Evolutionary conservation across 495 filamentous ascomycete genomes (phyloP).

Genomic region (Aspergillus asperescens): DNA sequence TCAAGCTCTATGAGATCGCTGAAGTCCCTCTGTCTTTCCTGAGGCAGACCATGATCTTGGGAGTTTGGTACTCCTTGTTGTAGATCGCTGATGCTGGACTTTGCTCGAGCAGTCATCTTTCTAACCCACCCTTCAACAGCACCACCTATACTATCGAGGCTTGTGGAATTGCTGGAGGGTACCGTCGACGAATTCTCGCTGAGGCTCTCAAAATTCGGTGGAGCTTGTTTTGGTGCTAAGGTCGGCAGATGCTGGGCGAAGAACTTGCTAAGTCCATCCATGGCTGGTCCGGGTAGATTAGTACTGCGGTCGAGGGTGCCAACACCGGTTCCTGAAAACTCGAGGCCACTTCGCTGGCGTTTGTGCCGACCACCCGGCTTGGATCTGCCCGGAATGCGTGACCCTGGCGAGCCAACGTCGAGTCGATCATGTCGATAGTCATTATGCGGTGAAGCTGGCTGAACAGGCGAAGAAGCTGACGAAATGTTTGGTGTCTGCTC

Average conservation of each 20-base stretch:
- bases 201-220: conserved; percentile 28
- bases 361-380: conserved; percentile 26
- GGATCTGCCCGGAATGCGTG: conserved; percentile 15
- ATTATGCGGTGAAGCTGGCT: conserved; percentile 21
- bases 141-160: conserved; percentile 76
- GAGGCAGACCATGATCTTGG: conserved; percentile 28
- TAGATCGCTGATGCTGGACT: conserved; percentile 36
- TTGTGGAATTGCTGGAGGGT: conserved; percentile 44
- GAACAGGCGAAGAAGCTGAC: conserved; percentile 27
- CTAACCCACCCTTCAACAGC: conserved; percentile 86
- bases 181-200: conserved; percentile 42
- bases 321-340: conserved; percentile 73
- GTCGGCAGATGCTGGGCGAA: conserved; percentile 71
- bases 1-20: conserved; percentile 85
- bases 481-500: conserved; percentile 28
- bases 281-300: conserved; percentile 68
- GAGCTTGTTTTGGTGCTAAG: conserved; percentile 45
- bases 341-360: conserved; percentile 40
- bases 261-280: conserved; percentile 74
- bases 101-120: conserved; percentile 58
- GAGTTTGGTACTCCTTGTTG: conserved; percentile 32
- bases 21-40: conserved; percentile 33
- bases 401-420: conserved; percentile 18
- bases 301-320: conserved; percentile 68
- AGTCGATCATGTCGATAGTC: conserved; percentile 18